Evolutionary conservation across 2,329 filamentous ascomycete species (phyloP), one percentile per base, ranked within the genome.

Genomic region (Setomelanomma holmii): DNA sequence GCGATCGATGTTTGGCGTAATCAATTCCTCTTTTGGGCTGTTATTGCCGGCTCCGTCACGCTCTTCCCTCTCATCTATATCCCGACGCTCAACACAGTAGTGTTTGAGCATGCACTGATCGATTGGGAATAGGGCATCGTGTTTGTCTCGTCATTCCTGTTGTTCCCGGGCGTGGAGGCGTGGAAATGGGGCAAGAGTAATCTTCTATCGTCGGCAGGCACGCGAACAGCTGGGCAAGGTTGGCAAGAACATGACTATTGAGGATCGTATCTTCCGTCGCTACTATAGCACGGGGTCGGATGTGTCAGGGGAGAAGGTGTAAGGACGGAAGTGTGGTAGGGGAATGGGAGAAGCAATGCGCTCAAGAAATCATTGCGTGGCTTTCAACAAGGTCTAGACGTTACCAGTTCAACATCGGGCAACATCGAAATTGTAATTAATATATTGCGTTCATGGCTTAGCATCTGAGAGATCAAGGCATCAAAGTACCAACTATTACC

Each of bases 101-200:
- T 90, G 0, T 89, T 89, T 72, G 83, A 86, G 66, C 88, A 90
- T 59, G 80, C 75, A 1, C 82, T 82, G 0, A 89, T 90, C 49
- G 80, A 75, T 5, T 88, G 86, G 86, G 87, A 90, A 68, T 90
- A 87, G 88, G 85, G 78, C 0, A 81, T 90, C 39, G 84, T 89
- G 1, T 84, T 90, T 53, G 75, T 87, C 30, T 81, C 82, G 19
- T 78, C 83, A 0, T 66, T 82, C 0, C 63, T 89, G 3, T 91
- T 90, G 76, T 84, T 90, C 65, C 63, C 77, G 0, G 86, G 86
- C 0, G 79, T 85, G 0, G 88, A 91, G 72, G 51, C 73, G 0
- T 91, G 86, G 83, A 90, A 90, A 72, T 89, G 81, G 79, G 76
- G 64, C 7, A 91, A 91, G 77, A 77, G 88, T n/a, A 1, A 66